Evolutionary conservation across 805 yeast genomes (phyloP).

Genomic region (Wickerhamomyces alni): DNA sequence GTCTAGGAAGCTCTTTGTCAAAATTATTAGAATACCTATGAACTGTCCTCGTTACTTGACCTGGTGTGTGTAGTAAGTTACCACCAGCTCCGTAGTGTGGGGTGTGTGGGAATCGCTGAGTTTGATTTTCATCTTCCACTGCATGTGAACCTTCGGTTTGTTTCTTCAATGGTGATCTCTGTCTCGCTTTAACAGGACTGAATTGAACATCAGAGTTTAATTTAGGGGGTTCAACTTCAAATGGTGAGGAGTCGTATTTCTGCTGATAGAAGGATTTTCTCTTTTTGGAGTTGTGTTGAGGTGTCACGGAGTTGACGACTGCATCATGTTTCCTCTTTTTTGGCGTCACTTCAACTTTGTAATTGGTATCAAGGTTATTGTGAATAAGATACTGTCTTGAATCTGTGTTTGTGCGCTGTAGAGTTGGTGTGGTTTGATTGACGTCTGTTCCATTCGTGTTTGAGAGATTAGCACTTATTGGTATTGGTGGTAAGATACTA

Average conservation of each 20-base stretch:
- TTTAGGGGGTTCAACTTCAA: constrained; percentile 22
- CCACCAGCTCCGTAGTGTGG: constrained; percentile 40
- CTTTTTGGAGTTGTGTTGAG: constrained; percentile 16
- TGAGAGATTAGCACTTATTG: constrained; percentile 17
- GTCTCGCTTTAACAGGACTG: constrained; percentile 13
- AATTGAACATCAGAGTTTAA: constrained; percentile 21
- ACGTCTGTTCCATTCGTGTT: constrained; percentile 22
- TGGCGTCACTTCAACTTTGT: constrained; percentile 22
- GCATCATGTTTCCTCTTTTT: constrained; percentile 11
- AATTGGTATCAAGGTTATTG: constrained; percentile 17
- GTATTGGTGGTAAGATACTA: constrained; percentile 21
- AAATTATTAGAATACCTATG: constrained; percentile 12
- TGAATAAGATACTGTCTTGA: constrained; percentile 18
- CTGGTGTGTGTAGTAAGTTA: constrained; percentile 24
- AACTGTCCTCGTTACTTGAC: constrained; percentile 13
- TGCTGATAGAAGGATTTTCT: constrained; percentile 22
- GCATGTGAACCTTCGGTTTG: background rate
- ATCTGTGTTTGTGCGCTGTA: constrained; percentile 11
- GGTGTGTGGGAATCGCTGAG: constrained; percentile 40
- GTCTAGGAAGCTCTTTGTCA: constrained; percentile 1
- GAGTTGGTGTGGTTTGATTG: constrained; percentile 22
- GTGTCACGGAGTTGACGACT: constrained; percentile 18
- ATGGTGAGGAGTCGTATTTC: constrained; percentile 23
- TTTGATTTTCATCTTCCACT: constrained; percentile 8
- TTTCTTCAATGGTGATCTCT: constrained; percentile 10